phyloP scores from a whole-genome alignment of 2,329 filamentous ascomycete species.

The Rosellinia necatrix region DNA sequence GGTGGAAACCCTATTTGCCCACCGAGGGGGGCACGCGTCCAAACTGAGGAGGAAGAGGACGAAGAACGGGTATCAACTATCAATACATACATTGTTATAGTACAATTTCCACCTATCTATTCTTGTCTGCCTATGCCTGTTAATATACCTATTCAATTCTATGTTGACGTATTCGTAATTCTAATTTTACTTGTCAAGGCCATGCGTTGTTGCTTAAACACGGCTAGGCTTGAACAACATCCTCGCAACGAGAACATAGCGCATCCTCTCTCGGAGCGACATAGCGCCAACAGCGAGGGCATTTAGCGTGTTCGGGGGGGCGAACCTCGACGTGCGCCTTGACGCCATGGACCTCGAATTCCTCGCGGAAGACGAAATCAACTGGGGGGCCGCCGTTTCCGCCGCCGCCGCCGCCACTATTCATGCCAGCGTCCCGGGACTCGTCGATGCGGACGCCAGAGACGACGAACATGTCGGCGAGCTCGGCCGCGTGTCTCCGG shows the following conservation, averaged over 20 bases:
- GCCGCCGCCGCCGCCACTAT: too few relatives aligned
- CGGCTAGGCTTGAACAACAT: conserved; percentile 53
- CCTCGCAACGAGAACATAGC: conserved; percentile 75
- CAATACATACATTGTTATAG: conserved; percentile 16
- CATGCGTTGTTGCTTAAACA: neutral
- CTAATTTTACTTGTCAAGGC: neutral
- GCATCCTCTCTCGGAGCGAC: conserved; percentile 67
- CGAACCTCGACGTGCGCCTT: conserved; percentile 50
- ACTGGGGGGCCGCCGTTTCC: conserved; percentile 4
- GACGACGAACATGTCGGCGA: conserved; percentile 66
- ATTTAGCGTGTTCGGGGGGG: conserved; percentile 68
- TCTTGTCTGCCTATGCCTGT: neutral
- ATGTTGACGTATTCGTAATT: neutral
- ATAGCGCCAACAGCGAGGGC: conserved; percentile 87
- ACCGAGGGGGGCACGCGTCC: too few relatives aligned
- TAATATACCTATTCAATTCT: neutral
- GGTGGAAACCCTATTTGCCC: too few relatives aligned
- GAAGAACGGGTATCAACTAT: conserved; percentile 17
- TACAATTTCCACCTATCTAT: neutral
- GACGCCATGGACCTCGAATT: conserved; percentile 47
- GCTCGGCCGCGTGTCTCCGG: conserved; percentile 52
- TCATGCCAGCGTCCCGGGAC: conserved; percentile 46
- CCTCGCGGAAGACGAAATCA: conserved; percentile 42
- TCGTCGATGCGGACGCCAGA: conserved; percentile 46
- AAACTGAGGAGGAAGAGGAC: neutral